phyloP scores from a whole-genome alignment of 1,284 basidiomycete genomes.

The Irpex sp. region DNA sequence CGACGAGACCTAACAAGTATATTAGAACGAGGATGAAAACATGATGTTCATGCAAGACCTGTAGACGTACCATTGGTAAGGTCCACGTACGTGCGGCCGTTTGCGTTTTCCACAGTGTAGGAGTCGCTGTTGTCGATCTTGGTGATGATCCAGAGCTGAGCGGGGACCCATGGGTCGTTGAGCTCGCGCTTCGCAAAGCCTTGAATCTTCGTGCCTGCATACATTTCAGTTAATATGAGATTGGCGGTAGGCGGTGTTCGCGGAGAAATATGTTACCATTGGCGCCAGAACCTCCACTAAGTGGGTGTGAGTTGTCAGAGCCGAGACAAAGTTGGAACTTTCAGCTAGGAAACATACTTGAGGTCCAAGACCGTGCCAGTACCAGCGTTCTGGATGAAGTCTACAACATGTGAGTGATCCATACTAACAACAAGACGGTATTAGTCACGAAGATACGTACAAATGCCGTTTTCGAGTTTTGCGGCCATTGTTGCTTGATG shows the following conservation, averaged over 20 bases:
- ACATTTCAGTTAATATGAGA: neutral
- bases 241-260: no score
- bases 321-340: neutral
- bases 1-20: no score
- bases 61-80: neutral
- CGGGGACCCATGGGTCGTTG: neutral
- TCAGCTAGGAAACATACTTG: neutral
- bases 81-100: neutral
- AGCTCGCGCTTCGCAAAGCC: neutral
- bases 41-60: neutral
- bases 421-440: neutral
- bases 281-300: neutral
- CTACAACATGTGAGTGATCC: neutral
- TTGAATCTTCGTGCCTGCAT: neutral
- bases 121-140: neutral
- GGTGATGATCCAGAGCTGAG: constrained; percentile 4
- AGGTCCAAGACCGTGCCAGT: constrained; percentile 1
- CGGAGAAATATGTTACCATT: neutral
- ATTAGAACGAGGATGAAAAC: neutral
- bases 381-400: neutral
- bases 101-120: neutral
- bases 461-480: neutral
- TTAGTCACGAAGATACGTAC: neutral
- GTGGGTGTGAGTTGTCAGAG: neutral
- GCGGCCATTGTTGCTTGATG: no score